These are phyloP conservation scores for Jacaranda copaia DNA, from an alignment of 257 asterid genomes.

Conservation along the genomic window DNA sequence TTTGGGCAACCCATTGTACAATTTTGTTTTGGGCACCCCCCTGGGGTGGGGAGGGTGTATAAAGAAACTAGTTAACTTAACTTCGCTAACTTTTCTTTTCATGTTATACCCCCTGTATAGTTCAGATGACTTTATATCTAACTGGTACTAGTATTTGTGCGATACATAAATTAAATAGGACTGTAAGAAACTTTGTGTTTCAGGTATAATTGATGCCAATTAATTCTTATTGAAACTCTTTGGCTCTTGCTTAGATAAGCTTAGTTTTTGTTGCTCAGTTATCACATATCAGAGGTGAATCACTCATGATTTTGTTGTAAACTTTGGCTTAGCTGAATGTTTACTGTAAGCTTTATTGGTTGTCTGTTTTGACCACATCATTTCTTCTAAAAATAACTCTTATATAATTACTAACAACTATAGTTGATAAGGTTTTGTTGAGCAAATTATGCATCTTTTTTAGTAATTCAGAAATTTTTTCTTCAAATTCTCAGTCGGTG, in stretches of 20 bases:
- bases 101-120: too few relatives aligned
- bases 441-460: slow-evolving; percentile 30
- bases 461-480: slow-evolving; percentile 20
- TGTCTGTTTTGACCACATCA: slow-evolving; percentile 14
- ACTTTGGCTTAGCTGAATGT: slow-evolving; percentile 15
- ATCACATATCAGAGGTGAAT: slow-evolving; percentile 5
- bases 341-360: slow-evolving; percentile 5
- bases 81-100: too few relatives aligned
- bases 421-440: slow-evolving; percentile 24
- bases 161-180: too few relatives aligned
- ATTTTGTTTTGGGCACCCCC: too few relatives aligned
- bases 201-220: background rate
- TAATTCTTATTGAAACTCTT: background rate
- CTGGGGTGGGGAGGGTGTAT: background rate
- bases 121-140: too few relatives aligned
- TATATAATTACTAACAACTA: background rate
- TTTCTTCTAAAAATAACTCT: slow-evolving; percentile 1
- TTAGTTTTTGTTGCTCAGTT: slow-evolving; percentile 4
- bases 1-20: too few relatives aligned
- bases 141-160: too few relatives aligned
- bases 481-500: slow-evolving; percentile 27
- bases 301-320: background rate
- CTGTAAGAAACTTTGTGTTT: too few relatives aligned
- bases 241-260: background rate
- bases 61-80: background rate